Evolutionary conservation across 352 stramenopile genomes (phyloP).

Genomic region (Globisporangium spinosum): DNA sequence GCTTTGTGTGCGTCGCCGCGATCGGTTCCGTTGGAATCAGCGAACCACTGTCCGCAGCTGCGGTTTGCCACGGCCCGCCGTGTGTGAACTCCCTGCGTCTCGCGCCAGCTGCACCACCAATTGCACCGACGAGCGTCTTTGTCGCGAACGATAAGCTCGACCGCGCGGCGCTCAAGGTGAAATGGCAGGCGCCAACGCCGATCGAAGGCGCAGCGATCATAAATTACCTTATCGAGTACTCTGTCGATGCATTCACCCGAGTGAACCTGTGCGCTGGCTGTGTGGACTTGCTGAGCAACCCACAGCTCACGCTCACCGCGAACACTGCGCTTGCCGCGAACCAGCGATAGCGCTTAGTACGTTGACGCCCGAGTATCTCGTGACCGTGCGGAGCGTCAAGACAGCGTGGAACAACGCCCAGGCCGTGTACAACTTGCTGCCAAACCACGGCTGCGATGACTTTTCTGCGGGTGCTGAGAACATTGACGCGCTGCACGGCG

Average conservation of each 20-base stretch:
- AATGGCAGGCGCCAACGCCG: conserved; percentile 68
- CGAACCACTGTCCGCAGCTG: conserved; percentile 34
- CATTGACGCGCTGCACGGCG: conserved; percentile 43
- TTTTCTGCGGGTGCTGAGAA: conserved; percentile 34
- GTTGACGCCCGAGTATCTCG: conserved; percentile 41
- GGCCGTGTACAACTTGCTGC: conserved; percentile 42
- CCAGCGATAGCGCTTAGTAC: conserved; percentile 39
- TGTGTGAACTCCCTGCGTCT: conserved; percentile 39
- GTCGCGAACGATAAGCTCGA: conserved; percentile 82
- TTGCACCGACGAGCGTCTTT: conserved; percentile 61
- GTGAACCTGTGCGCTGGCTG: conserved; percentile 48
- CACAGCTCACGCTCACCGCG: conserved; percentile 32
- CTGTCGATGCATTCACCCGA: conserved; percentile 42
- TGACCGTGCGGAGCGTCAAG: conserved; percentile 36
- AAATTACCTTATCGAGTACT: conserved; percentile 88
- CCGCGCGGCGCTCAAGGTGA: conserved; percentile 76
- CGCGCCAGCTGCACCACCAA: conserved; percentile 64
- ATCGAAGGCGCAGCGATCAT: conserved; percentile 64
- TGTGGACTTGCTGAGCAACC: conserved; percentile 31
- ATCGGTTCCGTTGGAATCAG: conserved; percentile 86
- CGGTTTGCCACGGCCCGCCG: conserved; percentile 48
- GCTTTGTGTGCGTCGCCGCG: conserved; percentile 89
- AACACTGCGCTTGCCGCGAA: conserved; percentile 31
- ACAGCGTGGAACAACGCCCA: conserved; percentile 33
- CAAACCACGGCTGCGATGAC: conserved; percentile 64